These are phyloP conservation scores for Blastosporella zonata DNA, from an alignment of 1,284 basidiomycete genomes.

Conservation along the genomic window DNA sequence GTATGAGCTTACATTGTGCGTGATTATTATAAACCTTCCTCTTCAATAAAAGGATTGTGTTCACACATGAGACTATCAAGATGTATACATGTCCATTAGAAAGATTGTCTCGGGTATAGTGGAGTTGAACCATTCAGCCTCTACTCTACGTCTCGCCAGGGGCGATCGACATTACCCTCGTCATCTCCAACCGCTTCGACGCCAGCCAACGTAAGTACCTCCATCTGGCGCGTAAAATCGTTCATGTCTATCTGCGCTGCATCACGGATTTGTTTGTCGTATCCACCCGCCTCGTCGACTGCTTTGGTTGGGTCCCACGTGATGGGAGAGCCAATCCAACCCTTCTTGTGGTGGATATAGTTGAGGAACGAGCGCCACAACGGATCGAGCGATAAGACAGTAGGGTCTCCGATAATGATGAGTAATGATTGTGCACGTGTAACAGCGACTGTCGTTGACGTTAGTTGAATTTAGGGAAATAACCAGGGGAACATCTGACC, in stretches of 20 bases:
- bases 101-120: too few relatives aligned
- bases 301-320: constrained; percentile 46
- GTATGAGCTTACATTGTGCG: too few relatives aligned
- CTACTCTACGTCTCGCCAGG: constrained; percentile 30
- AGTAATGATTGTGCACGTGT: constrained; percentile 56
- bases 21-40: too few relatives aligned
- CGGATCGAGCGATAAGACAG: constrained; percentile 47
- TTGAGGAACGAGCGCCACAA: constrained; percentile 54
- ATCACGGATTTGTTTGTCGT: constrained; percentile 33
- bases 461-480: too few relatives aligned
- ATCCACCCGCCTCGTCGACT: constrained; percentile 37
- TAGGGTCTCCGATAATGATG: constrained; percentile 55
- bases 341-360: constrained; percentile 42
- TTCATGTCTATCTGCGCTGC: constrained; percentile 45
- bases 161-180: constrained; percentile 30
- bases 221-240: constrained; percentile 45
- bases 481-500: too few relatives aligned
- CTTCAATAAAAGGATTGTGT: too few relatives aligned
- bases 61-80: too few relatives aligned
- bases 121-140: too few relatives aligned
- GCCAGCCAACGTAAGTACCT: constrained; percentile 23
- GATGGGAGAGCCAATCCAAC: constrained; percentile 45
- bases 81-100: too few relatives aligned
- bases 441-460: constrained; percentile 34
- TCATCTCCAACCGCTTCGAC: constrained; percentile 21